Evolutionary conservation across 176 grass and related monocot species (phyloP), one percentile per base, ranked within the genome.

Genomic region (Musa itinerans): DNA sequence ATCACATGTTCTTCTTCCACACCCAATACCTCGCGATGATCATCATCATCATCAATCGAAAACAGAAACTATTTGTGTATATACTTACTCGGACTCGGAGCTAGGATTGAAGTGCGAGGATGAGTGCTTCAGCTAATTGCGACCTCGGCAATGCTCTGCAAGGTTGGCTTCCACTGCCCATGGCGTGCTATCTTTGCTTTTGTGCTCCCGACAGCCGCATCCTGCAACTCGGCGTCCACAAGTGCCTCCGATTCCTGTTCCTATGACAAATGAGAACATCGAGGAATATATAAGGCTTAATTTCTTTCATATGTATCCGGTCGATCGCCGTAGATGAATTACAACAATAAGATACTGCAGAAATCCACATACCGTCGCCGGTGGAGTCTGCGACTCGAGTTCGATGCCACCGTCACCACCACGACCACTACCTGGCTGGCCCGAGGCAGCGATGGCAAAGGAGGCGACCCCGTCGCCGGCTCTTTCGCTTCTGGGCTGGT

Each of bases 81-180:
- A 43, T 43, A 43, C 34, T 43, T 43, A 43, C 34, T 43, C 4
- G 4, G 34, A 6, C 34, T 43, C 6, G 0, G 34, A 43, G 3
- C 34, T 43, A 43, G 34, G 34, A 43, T 6, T 43, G 34, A 43
- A 0, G 34, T 43, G 34, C 34, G 34, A 43, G 34, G 34, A 5
- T 43, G 34, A 6, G 4, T 5, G 7, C 10, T 6, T 65, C 10
- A 65, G 10, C 17, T 27, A 54, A 11, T 24, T 21, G n/a, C 70
- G 15, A 20, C 22, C n/a, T 72, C 70, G 24, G 70, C 70, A 1
- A 72, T 72, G 50, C 70, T 72, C 22, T 72, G 50, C 70, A 72
- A 72, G 50, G 51, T 53, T 53, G 70, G 70, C 10, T 50, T 72
- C 70, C 70, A 72, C 50, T 72, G 70, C 70, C 70, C 70, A 14